Conservation (phyloP, 441 rosid genomes). For the Cnidoscolus chayamansa region DNA sequence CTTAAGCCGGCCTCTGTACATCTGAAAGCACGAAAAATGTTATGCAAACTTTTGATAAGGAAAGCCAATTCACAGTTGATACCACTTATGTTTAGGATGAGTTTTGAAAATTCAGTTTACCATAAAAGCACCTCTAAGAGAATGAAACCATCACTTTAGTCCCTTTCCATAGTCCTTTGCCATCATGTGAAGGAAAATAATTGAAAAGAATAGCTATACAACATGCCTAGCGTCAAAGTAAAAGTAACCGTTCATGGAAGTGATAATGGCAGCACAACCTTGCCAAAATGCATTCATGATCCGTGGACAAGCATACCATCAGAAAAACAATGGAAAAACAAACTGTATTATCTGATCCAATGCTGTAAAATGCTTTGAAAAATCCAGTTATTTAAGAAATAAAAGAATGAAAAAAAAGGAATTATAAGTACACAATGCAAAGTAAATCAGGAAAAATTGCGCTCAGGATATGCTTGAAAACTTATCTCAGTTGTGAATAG, state of each 20-base stretch:
- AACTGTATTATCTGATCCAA: neutral
- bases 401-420: no score
- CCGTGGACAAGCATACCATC: neutral
- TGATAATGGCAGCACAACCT: neutral
- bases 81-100: neutral
- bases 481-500: neutral
- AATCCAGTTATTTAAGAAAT: no score
- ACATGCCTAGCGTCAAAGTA: slow-evolving; percentile 2
- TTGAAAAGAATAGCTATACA: neutral
- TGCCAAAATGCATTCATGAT: neutral
- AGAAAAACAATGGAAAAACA: no score
- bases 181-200: neutral
- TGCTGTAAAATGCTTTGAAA: no score
- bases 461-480: neutral
- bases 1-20: slow-evolving; percentile 75
- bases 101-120: neutral
- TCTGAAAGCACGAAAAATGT: slow-evolving; percentile 43
- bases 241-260: neutral
- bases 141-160: neutral
- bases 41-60: neutral
- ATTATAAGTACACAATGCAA: neutral
- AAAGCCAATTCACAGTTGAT: neutral
- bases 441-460: neutral
- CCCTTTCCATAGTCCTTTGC: neutral
- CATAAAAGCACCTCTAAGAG: neutral